Evolutionary conservation across 1,139 yeast genomes (phyloP).

Genomic region (Kodamaea anthophila): DNA sequence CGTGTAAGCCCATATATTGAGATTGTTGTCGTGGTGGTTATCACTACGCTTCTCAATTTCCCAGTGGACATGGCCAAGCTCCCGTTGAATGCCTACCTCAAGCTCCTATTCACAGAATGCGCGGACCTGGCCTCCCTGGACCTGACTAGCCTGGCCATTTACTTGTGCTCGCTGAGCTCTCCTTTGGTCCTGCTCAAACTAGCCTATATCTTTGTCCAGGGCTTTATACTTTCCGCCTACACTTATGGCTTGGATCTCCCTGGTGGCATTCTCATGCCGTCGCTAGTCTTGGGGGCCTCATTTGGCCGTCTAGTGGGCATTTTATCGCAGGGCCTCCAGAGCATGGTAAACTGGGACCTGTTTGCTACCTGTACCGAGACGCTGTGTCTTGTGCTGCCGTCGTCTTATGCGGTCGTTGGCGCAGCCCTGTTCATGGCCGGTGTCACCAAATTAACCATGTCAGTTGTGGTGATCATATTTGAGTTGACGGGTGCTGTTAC

Average conservation of each 20-base stretch:
- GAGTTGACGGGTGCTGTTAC: slow-evolving; percentile 57
- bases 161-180: slow-evolving; percentile 31
- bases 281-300: slow-evolving; percentile 64
- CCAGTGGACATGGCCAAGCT: slow-evolving; percentile 50
- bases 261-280: slow-evolving; percentile 72
- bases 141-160: slow-evolving; percentile 22
- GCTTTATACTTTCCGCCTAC: slow-evolving; percentile 53
- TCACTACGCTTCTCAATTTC: slow-evolving; percentile 52
- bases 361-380: slow-evolving; percentile 46
- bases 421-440: slow-evolving; percentile 56
- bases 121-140: slow-evolving; percentile 8
- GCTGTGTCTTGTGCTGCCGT: slow-evolving; percentile 51
- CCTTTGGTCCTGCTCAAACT: slow-evolving; percentile 30
- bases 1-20: slow-evolving; percentile 30
- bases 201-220: slow-evolving; percentile 43
- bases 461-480: slow-evolving; percentile 51
- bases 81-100: slow-evolving; percentile 51
- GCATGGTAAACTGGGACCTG: slow-evolving; percentile 30
- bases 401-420: slow-evolving; percentile 57
- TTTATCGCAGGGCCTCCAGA: slow-evolving; percentile 46
- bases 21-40: slow-evolving; percentile 38
- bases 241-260: slow-evolving; percentile 65
- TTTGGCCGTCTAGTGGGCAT: slow-evolving; percentile 66
- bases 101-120: slow-evolving; percentile 63
- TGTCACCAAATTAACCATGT: slow-evolving; percentile 49